These are phyloP conservation scores for Umbilicaria muhlenbergii DNA, from an alignment of 495 filamentous ascomycete species.

Conservation along the genomic window DNA sequence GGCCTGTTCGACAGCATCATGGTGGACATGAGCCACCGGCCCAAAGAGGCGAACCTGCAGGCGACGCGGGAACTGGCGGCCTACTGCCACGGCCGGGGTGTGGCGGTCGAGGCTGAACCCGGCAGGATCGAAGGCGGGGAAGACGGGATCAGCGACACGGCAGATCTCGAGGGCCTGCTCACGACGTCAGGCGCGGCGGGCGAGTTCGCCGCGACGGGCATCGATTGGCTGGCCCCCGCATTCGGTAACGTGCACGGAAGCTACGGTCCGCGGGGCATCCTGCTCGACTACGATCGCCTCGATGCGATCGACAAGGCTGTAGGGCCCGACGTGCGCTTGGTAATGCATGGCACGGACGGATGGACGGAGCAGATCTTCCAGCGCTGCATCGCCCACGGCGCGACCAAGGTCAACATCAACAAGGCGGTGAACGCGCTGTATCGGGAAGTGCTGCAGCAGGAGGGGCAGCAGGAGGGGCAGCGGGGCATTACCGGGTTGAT, in stretches of 20 bases:
- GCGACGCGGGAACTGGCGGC: constrained; percentile 52
- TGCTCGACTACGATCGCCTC: constrained; percentile 57
- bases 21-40: constrained; percentile 72
- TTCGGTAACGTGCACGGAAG: constrained; percentile 81
- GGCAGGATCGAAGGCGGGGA: constrained; percentile 75
- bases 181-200: constrained; percentile 66
- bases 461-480: constrained; percentile 55
- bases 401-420: constrained; percentile 73
- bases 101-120: constrained; percentile 67
- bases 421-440: constrained; percentile 66
- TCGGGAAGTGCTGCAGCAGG: constrained; percentile 41
- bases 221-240: constrained; percentile 70
- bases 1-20: constrained; percentile 67
- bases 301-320: constrained; percentile 45
- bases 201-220: constrained; percentile 64
- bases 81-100: constrained; percentile 61
- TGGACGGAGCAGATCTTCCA: constrained; percentile 54
- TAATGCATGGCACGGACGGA: constrained; percentile 65
- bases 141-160: constrained; percentile 66
- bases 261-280: constrained; percentile 60
- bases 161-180: constrained; percentile 53
- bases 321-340: constrained; percentile 45
- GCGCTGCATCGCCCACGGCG: constrained; percentile 52
- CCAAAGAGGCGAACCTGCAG: constrained; percentile 64
- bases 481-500: constrained; percentile 50